Evolutionary conservation across 2,329 filamentous ascomycete genomes (phyloP), one percentile per base, ranked within the genome.

Genomic region (Ophiosphaerella herpotricha): DNA sequence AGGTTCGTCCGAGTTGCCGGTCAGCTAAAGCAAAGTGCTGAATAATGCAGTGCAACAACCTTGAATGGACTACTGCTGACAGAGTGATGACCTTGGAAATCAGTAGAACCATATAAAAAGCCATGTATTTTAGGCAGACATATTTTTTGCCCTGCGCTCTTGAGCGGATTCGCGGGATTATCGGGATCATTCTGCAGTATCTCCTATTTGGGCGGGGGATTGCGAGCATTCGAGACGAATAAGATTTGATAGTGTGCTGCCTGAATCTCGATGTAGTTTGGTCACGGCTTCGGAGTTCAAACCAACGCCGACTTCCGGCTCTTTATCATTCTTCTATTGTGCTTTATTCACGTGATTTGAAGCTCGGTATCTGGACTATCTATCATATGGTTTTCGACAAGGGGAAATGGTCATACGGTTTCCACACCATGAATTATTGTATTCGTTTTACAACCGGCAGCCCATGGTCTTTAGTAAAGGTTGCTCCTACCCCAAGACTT

Each of bases 401-500:
- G 26, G 11, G 11, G 26, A 29, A 29, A 7, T 8, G 4, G 26
- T 29, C 7, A 11, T 29, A 11, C 26, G 11, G 26, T 11, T 11
- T 29, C 7, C 26, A 29, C 26, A 29, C 11, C 26, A 29, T 21
- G 18, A 21, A 29, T 8, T 5, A 29, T 29, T 29, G 26, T 11
- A 29, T 29, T 29, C 26, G 26, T 29, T 11, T 6, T 11, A 29
- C 2, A 11, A 11, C 7, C 9, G 26, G 26, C 11, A 29, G 26
- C 26, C 6, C 26, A 3, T 29, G 26, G 7, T 41, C 31, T 14
- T 29, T 16, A 16, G 14, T 32, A 16, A n/a, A 13, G 24, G 12
- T 14, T 26, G 18, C 21, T 16, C 9, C 39, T 14, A 12, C 39
- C 44, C 50, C 53, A 73, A 75, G 60, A 90, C 80, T 77, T 97